Percentiles rank a stretch among this genome's conserved stretches.
These are phyloP conservation scores for Oemleria cerasiformis DNA, from an alignment of 306 rosid genomes.

Conservation along the genomic window DNA sequence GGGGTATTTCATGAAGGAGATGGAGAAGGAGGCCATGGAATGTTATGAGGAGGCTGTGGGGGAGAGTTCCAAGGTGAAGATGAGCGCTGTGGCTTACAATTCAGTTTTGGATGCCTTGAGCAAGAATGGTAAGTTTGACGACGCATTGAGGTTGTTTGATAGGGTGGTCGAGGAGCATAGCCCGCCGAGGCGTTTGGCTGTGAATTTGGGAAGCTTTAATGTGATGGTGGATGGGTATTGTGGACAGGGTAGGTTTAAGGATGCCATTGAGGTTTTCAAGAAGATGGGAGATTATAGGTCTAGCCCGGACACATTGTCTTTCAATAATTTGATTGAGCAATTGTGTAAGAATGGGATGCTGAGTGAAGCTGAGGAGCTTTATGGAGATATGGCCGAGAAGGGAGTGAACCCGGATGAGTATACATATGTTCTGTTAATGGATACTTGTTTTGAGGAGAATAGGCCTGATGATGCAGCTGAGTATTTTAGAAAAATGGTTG, in stretches of 20 bases:
- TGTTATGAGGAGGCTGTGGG: conserved; percentile 68
- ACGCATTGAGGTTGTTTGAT: conserved; percentile 67
- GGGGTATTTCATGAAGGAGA: conserved; percentile 75
- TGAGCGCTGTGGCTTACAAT: conserved; percentile 69
- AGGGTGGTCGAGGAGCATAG: conserved; percentile 65
- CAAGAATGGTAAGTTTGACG: conserved; percentile 69
- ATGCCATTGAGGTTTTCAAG: conserved; percentile 76
- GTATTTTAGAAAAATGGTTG: conserved; percentile 81
- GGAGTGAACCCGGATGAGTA: conserved; percentile 85
- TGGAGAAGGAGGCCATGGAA: conserved; percentile 87
- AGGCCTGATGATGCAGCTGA: conserved; percentile 86
- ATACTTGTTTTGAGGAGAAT: conserved; percentile 73
- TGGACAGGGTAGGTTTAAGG: conserved; percentile 53
- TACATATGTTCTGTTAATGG: conserved; percentile 79
- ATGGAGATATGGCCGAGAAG: conserved; percentile 71
- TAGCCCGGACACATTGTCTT: conserved; percentile 66
- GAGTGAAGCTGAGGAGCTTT: conserved; percentile 73
- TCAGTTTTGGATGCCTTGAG: conserved; percentile 81
- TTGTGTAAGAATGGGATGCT: conserved; percentile 65
- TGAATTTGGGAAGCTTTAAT: conserved; percentile 92
- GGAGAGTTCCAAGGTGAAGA: conserved; percentile 56
- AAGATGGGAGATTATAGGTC: conserved; percentile 83
- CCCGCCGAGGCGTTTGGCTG: conserved; percentile 50
- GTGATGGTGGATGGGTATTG: conserved; percentile 85
- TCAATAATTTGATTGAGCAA: conserved; percentile 86